Percentiles rank a stretch among this genome's conserved stretches.
phyloP scores from a whole-genome alignment of 1,284 basidiomycete species.

The Cutaneotrichosporon cavernicola region DNA sequence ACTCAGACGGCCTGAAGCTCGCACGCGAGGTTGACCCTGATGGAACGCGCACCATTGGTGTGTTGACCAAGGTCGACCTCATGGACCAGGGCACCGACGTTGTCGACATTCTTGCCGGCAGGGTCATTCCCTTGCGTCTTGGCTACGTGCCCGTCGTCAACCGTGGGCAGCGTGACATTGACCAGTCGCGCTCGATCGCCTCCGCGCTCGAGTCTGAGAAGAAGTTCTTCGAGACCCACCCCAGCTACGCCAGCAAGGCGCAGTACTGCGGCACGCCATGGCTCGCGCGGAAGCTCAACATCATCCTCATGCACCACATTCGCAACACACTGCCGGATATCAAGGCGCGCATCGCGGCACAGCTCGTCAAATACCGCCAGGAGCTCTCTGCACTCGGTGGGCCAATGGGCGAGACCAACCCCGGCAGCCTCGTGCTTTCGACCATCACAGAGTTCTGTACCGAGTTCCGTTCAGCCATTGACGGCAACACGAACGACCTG shows the following conservation, averaged over 20 bases:
- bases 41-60: conserved; percentile 91
- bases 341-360: conserved; percentile 84
- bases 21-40: conserved; percentile 96
- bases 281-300: conserved; percentile 93
- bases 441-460: conserved; percentile 97
- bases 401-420: conserved; percentile 76
- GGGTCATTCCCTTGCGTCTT: conserved; percentile 84
- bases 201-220: conserved; percentile 85
- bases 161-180: conserved; percentile 95
- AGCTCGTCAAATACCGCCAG: conserved; percentile 79
- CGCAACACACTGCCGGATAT: conserved; percentile 94
- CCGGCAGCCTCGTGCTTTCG: conserved; percentile 81
- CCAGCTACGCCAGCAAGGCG: conserved; percentile 87
- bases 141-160: conserved; percentile 98
- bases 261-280: conserved; percentile 98
- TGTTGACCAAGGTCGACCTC: conserved; percentile 94
- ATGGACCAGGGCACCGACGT: conserved; percentile 99
- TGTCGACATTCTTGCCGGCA: conserved; percentile 96
- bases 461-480: conserved; percentile 93
- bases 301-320: conserved; percentile 99
- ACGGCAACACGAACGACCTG: conserved; percentile 94
- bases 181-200: conserved; percentile 76
- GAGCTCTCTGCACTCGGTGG: conserved; percentile 87
- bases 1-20: conserved; percentile 95
- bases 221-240: conserved; percentile 89